Base-by-base conservation (phyloP, 2,329 filamentous ascomycete genomes). In the Diaporthe citriasiana region DNA sequence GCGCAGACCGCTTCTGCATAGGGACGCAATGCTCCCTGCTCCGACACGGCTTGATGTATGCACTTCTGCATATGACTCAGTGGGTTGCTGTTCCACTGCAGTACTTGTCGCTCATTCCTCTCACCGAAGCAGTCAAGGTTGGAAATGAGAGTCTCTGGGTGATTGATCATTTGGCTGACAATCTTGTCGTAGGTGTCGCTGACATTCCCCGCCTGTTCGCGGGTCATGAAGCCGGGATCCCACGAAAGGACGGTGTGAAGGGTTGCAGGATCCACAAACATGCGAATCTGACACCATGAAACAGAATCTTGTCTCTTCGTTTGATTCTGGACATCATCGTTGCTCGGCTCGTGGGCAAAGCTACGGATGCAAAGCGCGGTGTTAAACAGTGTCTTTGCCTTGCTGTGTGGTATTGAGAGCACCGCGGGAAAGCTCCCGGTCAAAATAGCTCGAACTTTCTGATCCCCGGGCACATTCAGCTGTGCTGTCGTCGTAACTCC, bases 161-260 rank as follows among this genome's bases (percentile, higher is more conserved):
- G 57, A n/a, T 27, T 60, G 57, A 10, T n/a, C 3, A 60, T 27
- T 30, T 60, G 35, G 15, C n/a, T 27, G 38, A 42, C 12, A 10
- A 60, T 60, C 57, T 60, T 60, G 38, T 60, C n/a, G 57, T 60
- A 60, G 15, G 57, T 60, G 17, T 60, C 22, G 57, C 57, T 60
- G 57, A 60, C n/a, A 38, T 60, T 60, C 13, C 8, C 38, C 7
- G 57, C 57, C 38, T 60, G 35, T 22, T 60, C n/a, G 19, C 38
- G n/a, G 1, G 57, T 60, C 57, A 60, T 60, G 57, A 60, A 60
- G 35, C n/a, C 8, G 3, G 57, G 38, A 42, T 60, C 35, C 57
- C 57, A 60, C 15, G 8, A 27, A 17, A 60, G 12, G n/a, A 42
- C 57, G 15, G 38, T 42, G 7, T 60, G 27, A 3, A 60, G 35